Conservation (phyloP, 106 monocot species). For the Phalaenopsis aphrodite region DNA sequence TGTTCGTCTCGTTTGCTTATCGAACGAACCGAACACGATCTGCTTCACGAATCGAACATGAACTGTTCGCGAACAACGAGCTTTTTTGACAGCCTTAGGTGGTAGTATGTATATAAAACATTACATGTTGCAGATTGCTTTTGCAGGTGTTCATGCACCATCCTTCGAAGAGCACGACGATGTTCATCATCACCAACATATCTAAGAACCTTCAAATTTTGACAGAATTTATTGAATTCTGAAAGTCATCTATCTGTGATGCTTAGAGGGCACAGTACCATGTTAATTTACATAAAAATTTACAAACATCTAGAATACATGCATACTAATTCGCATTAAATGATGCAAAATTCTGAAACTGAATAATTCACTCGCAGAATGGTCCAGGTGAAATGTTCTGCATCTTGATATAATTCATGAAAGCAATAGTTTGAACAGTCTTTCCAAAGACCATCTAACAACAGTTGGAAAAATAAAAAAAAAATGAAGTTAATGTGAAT, state of each 20-base stretch:
- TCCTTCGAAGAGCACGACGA: conserved; percentile 42
- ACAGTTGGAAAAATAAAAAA: not conserved
- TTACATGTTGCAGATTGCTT: conserved; percentile 21
- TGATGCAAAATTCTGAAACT: not conserved
- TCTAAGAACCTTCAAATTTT: conserved; percentile 49
- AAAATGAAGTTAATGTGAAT: not conserved
- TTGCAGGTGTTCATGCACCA: conserved; percentile 48
- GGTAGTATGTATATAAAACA: too few species aligned
- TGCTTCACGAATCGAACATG: too few species aligned
- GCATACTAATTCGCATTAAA: not conserved
- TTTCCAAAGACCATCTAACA: conserved; percentile 90
- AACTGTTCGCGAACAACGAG: too few species aligned
- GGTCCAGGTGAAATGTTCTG: conserved; percentile 34
- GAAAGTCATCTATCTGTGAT: conserved; percentile 79
- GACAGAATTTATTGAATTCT: conserved; percentile 75
- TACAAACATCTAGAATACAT: not conserved
- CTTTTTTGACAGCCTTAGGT: too few species aligned
- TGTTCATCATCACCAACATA: conserved; percentile 76
- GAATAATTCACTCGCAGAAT: conserved; percentile 49
- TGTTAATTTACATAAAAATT: conserved; percentile 26
- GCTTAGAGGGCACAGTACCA: conserved; percentile 86
- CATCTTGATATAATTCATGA: too few species aligned
- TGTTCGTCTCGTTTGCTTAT: too few species aligned
- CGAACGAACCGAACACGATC: too few species aligned
- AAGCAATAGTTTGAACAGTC: too few species aligned